Evolutionary conservation across 441 rosid species (phyloP), one percentile per base, ranked within the genome.

Genomic region (Eutrema salsugineum): DNA sequence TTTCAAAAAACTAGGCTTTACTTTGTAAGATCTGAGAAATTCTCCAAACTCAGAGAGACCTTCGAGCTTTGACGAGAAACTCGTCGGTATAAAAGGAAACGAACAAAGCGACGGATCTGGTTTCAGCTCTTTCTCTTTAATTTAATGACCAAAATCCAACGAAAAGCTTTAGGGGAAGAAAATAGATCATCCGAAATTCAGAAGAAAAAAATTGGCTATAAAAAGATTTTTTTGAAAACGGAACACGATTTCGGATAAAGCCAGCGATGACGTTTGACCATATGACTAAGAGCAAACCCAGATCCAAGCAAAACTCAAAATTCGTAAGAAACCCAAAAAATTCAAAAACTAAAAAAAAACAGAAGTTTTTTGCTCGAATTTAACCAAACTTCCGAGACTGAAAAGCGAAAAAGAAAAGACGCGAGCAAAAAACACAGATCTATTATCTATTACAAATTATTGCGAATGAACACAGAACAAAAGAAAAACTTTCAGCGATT

Each of bases 301-400:
- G 76, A 72, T 72, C 70, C 57, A 11, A 54, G 36, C n/a, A 40
- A 50, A 49, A 61, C 38, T 66, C 48, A 69, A 6, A 68, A 46
- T 15, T 48, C 66, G 47, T 27, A 11, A 36, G 5, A 39, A 36
- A 11, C 6, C 5, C 8, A 11, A 59, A 30, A 9, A 5, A 24
- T 0, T 0, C 0, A 8, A 70, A 60, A 48, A 5, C 2, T 8
- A 19, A 9, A 46, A 22, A 2, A 50, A 8, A 24, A 24, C 16
- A 12, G 14, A 42, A 63, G 5, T 5, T 71, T 24, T 42, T 43
- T 22, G 22, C 49, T 72, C 57, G 15, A 33, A 22, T 49, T 42
- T 2, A 60, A 49, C 19, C 48, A 12, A 56, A n/a, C 14, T 12
- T 15, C 24, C 22, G n/a, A 32, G 24, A 6, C 30, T 11, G 9